A percentile compares a stretch with the other conserved stretches of the same genome.
Conservation (phyloP, 1,139 yeast species). For the Yamadazyma taylorii region DNA sequence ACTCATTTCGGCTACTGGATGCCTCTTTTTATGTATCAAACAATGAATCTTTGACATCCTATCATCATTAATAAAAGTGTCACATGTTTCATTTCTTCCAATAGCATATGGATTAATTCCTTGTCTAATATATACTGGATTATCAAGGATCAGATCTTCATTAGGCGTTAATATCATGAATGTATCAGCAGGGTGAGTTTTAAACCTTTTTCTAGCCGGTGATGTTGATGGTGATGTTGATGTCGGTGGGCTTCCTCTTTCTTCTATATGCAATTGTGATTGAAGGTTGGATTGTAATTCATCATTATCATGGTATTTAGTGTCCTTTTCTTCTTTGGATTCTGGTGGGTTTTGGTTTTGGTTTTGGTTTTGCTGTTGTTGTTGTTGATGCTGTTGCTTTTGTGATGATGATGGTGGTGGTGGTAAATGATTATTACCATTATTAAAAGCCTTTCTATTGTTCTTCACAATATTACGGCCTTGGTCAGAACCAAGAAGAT, state of each 20-base stretch:
- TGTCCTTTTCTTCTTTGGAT: not conserved
- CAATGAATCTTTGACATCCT: slow-evolving; percentile 86
- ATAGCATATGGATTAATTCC: slow-evolving; percentile 62
- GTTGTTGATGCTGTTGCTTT: too few relatives aligned
- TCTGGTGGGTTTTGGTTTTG: not conserved
- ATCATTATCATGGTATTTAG: not conserved
- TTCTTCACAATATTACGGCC: not conserved
- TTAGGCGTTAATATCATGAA: slow-evolving; percentile 35
- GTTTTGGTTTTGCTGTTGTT: too few relatives aligned
- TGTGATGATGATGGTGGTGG: too few relatives aligned
- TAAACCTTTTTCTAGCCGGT: slow-evolving; percentile 8
- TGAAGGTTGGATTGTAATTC: not conserved
- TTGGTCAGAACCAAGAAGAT: not conserved
- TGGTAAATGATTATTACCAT: not conserved
- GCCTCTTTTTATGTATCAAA: slow-evolving; percentile 58
- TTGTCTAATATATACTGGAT: slow-evolving; percentile 57
- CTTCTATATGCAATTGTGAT: slow-evolving; percentile 1
- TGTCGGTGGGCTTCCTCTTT: too few relatives aligned
- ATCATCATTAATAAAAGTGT: slow-evolving; percentile 62
- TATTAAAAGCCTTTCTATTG: not conserved
- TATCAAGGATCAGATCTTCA: slow-evolving; percentile 26
- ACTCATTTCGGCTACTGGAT: slow-evolving; percentile 51
- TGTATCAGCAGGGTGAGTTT: slow-evolving; percentile 23
- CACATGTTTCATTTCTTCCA: slow-evolving; percentile 64
- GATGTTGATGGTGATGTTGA: not conserved